Base-by-base conservation (phyloP, 306 rosid species). In the Citrullus amarus region DNA sequence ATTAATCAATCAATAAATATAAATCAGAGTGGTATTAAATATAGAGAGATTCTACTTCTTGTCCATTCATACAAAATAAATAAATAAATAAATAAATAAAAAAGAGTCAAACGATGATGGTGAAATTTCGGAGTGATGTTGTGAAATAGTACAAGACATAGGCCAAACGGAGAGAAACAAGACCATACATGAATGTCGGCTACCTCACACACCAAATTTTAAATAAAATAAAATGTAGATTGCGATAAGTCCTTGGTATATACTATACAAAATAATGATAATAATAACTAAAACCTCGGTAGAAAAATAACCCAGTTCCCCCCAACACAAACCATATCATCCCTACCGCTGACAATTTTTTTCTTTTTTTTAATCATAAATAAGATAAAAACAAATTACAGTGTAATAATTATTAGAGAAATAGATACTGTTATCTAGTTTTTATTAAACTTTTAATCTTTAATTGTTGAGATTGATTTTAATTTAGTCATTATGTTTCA, bases 171-270 rank as follows among this genome's bases (percentile, higher is more conserved):
- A 71, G 75, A 78, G 68, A 50, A 78, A 65, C 44, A 79, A 34
- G 69, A 67, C 84, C 85, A 86, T 74, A 48, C 79, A 73, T 79
- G 32, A 28, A 81, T 81, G 89, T 88, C 86, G 87, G 89, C 84
- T 76, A 82, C 72, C 66, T 28, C 84, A 76, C 17, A 59, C 61
- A 73, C 77, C 76, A 71, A 14, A 71, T 15, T 79, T 50, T 55
- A 69, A 56, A 34, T 79, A 60, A 60, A 58, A 81, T 80, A 80
- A 76, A 39, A 66, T 16, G n/a, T 39, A 39, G 73, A 67, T 67
- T 39, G 51, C 1, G 73, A 67, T 39, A 67, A 67, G 30, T 39
- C 73, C 73, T 67, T 20, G 15, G 5, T 65, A 65, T 65, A 68
- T 68, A 68, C 73, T 41, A 18, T 41, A 41, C 4, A 25, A 67